Conservation (phyloP, 192 early-diverging fungal species). For the Entomortierella lignicola region DNA sequence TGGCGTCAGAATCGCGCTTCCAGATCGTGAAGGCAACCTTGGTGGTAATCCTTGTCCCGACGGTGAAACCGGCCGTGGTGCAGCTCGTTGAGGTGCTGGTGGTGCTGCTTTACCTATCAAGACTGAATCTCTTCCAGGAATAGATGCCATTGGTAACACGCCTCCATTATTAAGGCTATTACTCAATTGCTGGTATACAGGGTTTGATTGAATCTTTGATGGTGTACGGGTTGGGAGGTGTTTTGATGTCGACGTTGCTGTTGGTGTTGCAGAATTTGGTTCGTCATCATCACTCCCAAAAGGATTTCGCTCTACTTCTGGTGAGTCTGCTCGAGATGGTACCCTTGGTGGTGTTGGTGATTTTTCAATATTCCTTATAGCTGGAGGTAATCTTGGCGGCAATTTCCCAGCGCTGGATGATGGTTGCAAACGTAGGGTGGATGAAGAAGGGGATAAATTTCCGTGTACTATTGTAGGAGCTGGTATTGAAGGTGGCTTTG, state of each 20-base stretch:
- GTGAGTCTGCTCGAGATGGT: constrained; percentile 13
- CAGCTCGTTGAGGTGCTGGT: constrained; percentile 23
- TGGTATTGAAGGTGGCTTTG: constrained; percentile 10
- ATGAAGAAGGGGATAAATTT: not conserved
- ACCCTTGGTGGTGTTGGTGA: constrained; percentile 44
- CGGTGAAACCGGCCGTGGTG: constrained; percentile 42
- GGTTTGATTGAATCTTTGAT: constrained; percentile 34
- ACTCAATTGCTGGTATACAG: constrained; percentile 37
- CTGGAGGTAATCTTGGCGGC: constrained; percentile 11
- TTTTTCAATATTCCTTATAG: constrained; percentile 8
- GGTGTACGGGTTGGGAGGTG: not conserved
- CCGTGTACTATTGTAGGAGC: not conserved
- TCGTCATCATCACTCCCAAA: constrained; percentile 53
- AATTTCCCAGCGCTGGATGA: constrained; percentile 12
- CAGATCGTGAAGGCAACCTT: constrained; percentile 37
- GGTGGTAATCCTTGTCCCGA: constrained; percentile 23
- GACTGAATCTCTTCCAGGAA: constrained; percentile 12
- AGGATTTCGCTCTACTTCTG: constrained; percentile 36
- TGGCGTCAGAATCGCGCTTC: constrained; percentile 4
- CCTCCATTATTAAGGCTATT: not conserved
- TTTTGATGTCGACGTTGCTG: not conserved
- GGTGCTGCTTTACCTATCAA: constrained; percentile 16
- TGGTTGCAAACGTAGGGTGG: not conserved
- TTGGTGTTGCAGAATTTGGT: too few relatives aligned
- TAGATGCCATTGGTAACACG: not conserved